phyloP scores from a whole-genome alignment of 345 rosid species.

The Sisymbrium irio region DNA sequence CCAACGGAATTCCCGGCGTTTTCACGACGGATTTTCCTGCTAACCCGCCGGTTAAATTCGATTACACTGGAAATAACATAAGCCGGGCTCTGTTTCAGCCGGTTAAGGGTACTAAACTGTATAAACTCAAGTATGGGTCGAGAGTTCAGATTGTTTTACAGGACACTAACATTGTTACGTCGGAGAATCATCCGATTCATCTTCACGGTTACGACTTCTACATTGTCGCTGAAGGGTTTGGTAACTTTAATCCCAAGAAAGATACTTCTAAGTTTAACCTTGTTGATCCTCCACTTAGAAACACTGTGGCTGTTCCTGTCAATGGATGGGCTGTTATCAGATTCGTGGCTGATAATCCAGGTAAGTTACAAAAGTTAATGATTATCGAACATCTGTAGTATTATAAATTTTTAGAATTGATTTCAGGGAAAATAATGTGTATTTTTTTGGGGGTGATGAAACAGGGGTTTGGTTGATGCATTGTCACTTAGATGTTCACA shows the following conservation, averaged over 20 bases:
- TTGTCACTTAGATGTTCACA: slow-evolving; percentile 93
- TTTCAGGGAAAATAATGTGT: not conserved
- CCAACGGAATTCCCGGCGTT: slow-evolving; percentile 61
- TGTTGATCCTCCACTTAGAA: slow-evolving; percentile 85
- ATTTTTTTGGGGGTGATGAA: not conserved
- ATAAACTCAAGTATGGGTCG: slow-evolving; percentile 67
- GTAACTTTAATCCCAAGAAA: slow-evolving; percentile 70
- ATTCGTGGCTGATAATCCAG: slow-evolving; percentile 95
- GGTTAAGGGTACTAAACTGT: slow-evolving; percentile 57
- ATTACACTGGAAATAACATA: slow-evolving; percentile 85
- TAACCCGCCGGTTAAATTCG: slow-evolving; percentile 58
- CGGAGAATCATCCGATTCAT: slow-evolving; percentile 93
- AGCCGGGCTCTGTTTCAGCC: slow-evolving; percentile 72
- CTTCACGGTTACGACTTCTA: slow-evolving; percentile 95
- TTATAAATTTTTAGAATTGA: not conserved
- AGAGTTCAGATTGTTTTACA: slow-evolving; percentile 81
- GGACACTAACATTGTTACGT: slow-evolving; percentile 72
- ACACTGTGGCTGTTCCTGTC: slow-evolving; percentile 71
- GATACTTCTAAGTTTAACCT: slow-evolving; percentile 77
- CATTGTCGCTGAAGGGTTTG: slow-evolving; percentile 78
- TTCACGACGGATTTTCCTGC: slow-evolving; percentile 84
- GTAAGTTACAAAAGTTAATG: slow-evolving; percentile 30
- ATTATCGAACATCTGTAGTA: not conserved
- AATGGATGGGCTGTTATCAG: slow-evolving; percentile 94
- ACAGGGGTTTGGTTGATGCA: slow-evolving; percentile 95